phyloP scores from a whole-genome alignment of 176 grass and related monocot genomes.

The Hyparrhenia diplandra region DNA sequence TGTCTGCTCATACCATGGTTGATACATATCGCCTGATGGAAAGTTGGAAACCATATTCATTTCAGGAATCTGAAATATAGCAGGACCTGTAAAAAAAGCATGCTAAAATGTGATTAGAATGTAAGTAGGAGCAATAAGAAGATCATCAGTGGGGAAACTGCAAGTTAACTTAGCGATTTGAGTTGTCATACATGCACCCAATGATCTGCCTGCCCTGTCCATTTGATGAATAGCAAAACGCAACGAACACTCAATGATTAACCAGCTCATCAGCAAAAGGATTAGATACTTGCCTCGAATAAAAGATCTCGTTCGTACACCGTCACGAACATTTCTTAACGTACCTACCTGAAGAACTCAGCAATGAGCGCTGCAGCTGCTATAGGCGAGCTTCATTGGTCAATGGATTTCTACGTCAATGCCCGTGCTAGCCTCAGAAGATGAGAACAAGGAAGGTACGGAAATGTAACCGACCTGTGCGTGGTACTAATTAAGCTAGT shows the following conservation, averaged over 20 bases:
- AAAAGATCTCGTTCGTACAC: constrained; percentile 22
- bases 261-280: constrained; percentile 18
- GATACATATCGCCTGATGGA: too few relatives aligned
- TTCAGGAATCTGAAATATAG: too few relatives aligned
- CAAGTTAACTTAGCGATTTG: not conserved
- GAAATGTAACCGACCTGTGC: not conserved
- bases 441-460: not conserved
- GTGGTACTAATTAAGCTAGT: not conserved
- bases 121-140: not conserved
- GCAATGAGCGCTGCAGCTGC: not conserved
- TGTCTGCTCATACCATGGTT: too few relatives aligned
- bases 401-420: constrained; percentile 32
- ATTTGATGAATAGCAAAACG: constrained; percentile 5
- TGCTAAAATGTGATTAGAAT: not conserved
- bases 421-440: not conserved
- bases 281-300: constrained; percentile 5
- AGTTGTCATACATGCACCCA: constrained; percentile 9
- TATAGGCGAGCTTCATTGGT: constrained; percentile 2
- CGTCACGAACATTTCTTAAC: not conserved
- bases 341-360: not conserved
- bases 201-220: not conserved
- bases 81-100: not conserved
- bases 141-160: too few relatives aligned
- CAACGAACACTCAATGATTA: constrained; percentile 28
- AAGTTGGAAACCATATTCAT: too few relatives aligned